Evolutionary conservation across 805 yeast species (phyloP).

Genomic region (Crinitomyces ghanaensis): DNA sequence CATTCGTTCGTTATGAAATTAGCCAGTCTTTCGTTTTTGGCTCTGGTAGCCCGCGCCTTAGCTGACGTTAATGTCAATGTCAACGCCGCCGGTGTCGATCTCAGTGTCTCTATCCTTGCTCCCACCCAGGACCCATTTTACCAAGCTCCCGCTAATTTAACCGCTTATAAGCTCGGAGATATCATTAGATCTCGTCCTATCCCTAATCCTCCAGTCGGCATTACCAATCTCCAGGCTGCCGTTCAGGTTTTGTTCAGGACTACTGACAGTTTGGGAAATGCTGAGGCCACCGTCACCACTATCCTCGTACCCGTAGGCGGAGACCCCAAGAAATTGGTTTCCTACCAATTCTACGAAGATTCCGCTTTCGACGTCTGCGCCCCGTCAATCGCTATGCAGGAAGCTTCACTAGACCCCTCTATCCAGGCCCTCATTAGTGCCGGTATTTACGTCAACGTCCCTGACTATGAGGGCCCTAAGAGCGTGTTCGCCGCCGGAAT

Average conservation of each 20-base stretch:
- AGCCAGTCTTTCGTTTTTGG: too few relatives aligned
- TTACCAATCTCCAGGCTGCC: constrained; percentile 11
- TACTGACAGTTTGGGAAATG: constrained; percentile 17
- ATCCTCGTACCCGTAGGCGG: constrained; percentile 17
- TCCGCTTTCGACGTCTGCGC: constrained; percentile 19
- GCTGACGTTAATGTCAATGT: too few relatives aligned
- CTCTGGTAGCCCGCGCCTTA: too few relatives aligned
- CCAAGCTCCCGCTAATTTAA: constrained; percentile 2
- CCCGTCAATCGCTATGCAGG: constrained; percentile 18
- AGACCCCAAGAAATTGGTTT: constrained; percentile 11
- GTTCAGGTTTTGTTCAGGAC: constrained; percentile 19
- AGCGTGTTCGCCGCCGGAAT: constrained; percentile 21
- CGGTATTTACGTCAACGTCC: constrained; percentile 14
- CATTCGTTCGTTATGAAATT: too few relatives aligned
- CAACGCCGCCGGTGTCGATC: too few relatives aligned
- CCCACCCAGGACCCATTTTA: constrained; percentile 6
- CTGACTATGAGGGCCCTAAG: constrained; percentile 23
- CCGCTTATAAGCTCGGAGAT: too few relatives aligned
- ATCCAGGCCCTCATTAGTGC: constrained; percentile 10
- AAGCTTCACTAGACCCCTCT: constrained; percentile 6
- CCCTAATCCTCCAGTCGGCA: constrained; percentile 4
- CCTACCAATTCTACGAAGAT: constrained; percentile 23
- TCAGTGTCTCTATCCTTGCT: too few relatives aligned
- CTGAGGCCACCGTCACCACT: constrained; percentile 21
- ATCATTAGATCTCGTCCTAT: constrained; percentile 7